Evolutionary conservation across 352 stramenopile species (phyloP), one percentile per base, ranked within the genome.

Genomic region (Globisporangium nagaii): DNA sequence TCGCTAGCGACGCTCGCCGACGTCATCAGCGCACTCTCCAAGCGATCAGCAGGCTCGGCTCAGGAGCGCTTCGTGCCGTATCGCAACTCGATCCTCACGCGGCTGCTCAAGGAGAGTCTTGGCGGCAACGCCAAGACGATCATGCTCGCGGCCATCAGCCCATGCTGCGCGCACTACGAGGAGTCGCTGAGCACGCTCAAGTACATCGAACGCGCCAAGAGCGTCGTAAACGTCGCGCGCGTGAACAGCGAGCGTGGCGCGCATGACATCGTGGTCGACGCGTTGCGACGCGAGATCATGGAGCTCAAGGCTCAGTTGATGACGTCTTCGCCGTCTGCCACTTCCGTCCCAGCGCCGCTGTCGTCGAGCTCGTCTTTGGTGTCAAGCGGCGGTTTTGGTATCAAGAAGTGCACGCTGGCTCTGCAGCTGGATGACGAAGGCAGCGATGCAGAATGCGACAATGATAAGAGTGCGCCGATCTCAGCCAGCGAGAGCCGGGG

Each of bases 81-180:
- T 47, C 76, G 89, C 22, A 97, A 97, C 58, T 95, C 84, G 13
- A 75, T 95, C 19, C 66, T 97, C 22, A 97, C 87, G 8, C 62
- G 86, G 3, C 46, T 94, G 34, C 63, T 94, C 22, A 91, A 92
- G 37, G 73, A 92, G 45, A 84, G 74, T 46, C 69, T 96, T 2
- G 85, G 83, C 35, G 83, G 86, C 2, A 90, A 93, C 35, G 74
- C 84, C 25, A 84, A 84, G 34, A 92, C 82, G 0, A 75, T 94
- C 11, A 92, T 96, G 70, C 77, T 96, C n/a, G 87, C 85, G n/a
- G 70, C 75, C 2, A 85, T 95, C 54, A 94, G 83, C 50, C 87
- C 87, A 3, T 91, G 80, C 36, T 88, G 83, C 30, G 63, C 70
- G 3, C 83, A 96, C 56, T 96, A 91, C 39, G 85, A 96, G 36